Base-by-base conservation (phyloP, 2,329 filamentous ascomycete species). In the Pezicula radicicola region DNA sequence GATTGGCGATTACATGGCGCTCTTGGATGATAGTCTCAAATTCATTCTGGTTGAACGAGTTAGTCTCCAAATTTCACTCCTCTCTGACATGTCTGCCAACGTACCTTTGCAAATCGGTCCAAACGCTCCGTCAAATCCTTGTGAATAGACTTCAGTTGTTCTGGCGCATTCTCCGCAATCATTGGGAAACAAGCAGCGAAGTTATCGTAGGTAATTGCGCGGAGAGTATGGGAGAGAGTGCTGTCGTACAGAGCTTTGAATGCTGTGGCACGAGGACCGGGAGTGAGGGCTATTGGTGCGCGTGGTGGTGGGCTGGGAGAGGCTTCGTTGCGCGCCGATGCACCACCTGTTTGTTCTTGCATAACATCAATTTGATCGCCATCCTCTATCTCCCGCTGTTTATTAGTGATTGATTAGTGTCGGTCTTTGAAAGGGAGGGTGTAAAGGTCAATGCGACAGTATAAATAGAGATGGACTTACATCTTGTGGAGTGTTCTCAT, bases 141-240 rank as follows among this genome's bases (percentile, higher is more conserved):
- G 70, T 84, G 82, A 39, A 85, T 76, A 57, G 76, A 74, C 55
- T 70, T 71, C 60, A 86, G 70, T 36, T 78, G 73, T 7, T 67
- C 70, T 21, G 78, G 78, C 18, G 80, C 75, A 55, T 73, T 69
- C 37, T 68, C 63, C 16, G 79, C 75, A n/a, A 85, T 72, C 18
- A 78, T 82, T 41, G 83, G 83, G 65, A 83, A 87, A 68, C 83
- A 87, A 2, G 76, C 72, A 2, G 77, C 76, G 59, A 86, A 79
- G 64, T 81, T 81, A 46, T 77, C 73, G 70, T 76, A 81, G 56
- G 70, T 75, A 50, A 85, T 72, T 62, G 79, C 77, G 58, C 66
- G 70, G 30, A 86, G 73, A 2, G 83, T 84, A 59, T 75, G 76
- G 43, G 67, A 58, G 21, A 85, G 74, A 27, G 76, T 75, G 52